phyloP scores from a whole-genome alignment of 1,284 basidiomycete species.

The Trichosporon coremiiforme region DNA sequence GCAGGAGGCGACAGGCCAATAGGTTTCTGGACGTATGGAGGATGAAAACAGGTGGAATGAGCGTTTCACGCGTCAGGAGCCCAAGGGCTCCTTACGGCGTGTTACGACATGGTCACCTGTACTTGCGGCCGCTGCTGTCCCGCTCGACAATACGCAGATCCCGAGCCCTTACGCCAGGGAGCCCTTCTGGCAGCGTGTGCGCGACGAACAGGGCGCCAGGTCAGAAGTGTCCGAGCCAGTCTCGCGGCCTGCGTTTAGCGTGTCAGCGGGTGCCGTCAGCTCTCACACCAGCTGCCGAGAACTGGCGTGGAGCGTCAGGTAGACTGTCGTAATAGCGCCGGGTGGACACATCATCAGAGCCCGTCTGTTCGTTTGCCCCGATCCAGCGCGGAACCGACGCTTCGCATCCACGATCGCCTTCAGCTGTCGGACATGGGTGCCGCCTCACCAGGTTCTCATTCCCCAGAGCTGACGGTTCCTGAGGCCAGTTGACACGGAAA shows the following conservation, averaged over 20 bases:
- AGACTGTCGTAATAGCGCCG: background rate
- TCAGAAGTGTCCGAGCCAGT: background rate
- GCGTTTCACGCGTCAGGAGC: conserved; percentile 11
- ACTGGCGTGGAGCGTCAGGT: background rate
- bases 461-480: background rate
- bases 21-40: background rate
- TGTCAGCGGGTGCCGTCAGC: background rate
- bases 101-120: background rate
- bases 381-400: background rate
- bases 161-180: conserved; percentile 2
- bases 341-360: background rate
- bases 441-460: background rate
- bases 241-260: background rate
- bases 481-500: background rate
- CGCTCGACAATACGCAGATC: conserved; percentile 11
- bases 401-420: background rate
- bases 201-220: background rate
- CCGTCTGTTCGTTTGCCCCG: background rate
- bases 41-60: background rate
- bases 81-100: background rate
- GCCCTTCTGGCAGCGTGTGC: background rate
- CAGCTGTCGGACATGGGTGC: background rate
- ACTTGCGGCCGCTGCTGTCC: background rate
- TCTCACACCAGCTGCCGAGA: background rate
- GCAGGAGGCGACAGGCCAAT: background rate